Conservation (phyloP, 306 rosid species). For the Hippophae gyantsensis region DNA sequence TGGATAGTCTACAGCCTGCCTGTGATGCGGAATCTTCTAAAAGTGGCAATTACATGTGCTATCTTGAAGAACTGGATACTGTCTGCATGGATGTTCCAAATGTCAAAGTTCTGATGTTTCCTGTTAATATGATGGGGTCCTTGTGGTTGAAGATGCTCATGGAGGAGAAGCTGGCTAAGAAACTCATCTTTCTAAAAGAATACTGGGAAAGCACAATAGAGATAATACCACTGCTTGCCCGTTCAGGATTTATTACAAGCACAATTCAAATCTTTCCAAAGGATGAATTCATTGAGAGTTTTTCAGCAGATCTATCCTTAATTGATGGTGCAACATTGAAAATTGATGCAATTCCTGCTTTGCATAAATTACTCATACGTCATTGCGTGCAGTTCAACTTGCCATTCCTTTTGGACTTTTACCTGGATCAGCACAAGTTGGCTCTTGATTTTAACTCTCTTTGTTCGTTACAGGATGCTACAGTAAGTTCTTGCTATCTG, state of each 20-base stretch:
- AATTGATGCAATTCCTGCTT: conserved; percentile 42
- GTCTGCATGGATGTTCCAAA: conserved; percentile 60
- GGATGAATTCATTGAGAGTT: conserved; percentile 42
- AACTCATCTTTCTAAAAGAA: conserved; percentile 70
- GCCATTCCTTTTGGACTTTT: conserved; percentile 83
- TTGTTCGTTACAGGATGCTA: conserved; percentile 55
- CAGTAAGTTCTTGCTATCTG: conserved; percentile 58
- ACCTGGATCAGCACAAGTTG: conserved; percentile 67
- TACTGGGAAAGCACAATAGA: conserved; percentile 82
- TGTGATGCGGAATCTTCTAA: conserved; percentile 44
- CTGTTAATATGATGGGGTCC: conserved; percentile 44
- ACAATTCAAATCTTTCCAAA: conserved; percentile 19
- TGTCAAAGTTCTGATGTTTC: conserved; percentile 52
- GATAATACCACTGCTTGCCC: conserved; percentile 60
- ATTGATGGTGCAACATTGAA: conserved; percentile 17
- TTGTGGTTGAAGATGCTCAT: conserved; percentile 66
- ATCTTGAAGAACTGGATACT: conserved; percentile 79
- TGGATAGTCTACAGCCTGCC: conserved; percentile 56
- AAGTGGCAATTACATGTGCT: conserved; percentile 48
- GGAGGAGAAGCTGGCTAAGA: conserved; percentile 70
- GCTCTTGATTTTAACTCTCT: conserved; percentile 53
- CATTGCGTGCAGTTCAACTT: conserved; percentile 64
- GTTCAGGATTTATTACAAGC: conserved; percentile 61
- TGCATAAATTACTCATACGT: conserved; percentile 57
- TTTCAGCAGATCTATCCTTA: conserved; percentile 23